phyloP scores from a whole-genome alignment of 345 rosid species.

The Abelmoschus esculentus region DNA sequence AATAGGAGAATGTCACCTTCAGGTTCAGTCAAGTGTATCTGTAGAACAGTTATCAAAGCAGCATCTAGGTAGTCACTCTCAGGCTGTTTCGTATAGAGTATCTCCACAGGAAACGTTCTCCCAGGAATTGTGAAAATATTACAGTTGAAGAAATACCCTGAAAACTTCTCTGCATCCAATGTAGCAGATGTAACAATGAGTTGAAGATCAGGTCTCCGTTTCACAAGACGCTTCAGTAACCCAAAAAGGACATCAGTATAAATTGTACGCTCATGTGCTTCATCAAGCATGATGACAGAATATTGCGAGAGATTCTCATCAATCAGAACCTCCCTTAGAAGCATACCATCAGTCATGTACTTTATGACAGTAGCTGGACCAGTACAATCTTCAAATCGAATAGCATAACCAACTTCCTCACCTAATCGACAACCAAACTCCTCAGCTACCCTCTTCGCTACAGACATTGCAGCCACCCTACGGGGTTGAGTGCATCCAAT shows the following conservation, averaged over 20 bases:
- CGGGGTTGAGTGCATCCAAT: slow-evolving; percentile 77
- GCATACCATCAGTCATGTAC: slow-evolving; percentile 83
- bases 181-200: slow-evolving; percentile 69
- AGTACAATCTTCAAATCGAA: slow-evolving; percentile 65
- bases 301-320: slow-evolving; percentile 55
- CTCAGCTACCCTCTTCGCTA: slow-evolving; percentile 72
- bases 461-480: slow-evolving; percentile 71
- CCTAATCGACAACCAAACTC: slow-evolving; percentile 70
- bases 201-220: slow-evolving; percentile 53
- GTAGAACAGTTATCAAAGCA: slow-evolving; percentile 50
- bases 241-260: slow-evolving; percentile 76
- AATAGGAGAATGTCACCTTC: slow-evolving; percentile 65
- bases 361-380: slow-evolving; percentile 68
- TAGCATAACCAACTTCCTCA: slow-evolving; percentile 72
- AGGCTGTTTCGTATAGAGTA: slow-evolving; percentile 62
- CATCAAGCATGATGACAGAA: slow-evolving; percentile 64
- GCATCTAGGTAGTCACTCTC: slow-evolving; percentile 71
- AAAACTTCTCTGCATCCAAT: slow-evolving; percentile 61
- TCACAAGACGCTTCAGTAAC: slow-evolving; percentile 47
- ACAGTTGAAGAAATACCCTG: slow-evolving; percentile 63
- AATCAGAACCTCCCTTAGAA: slow-evolving; percentile 56
- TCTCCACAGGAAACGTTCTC: slow-evolving; percentile 65
- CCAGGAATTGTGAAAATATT: slow-evolving; percentile 68
- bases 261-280: slow-evolving; percentile 74
- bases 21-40: slow-evolving; percentile 69